Percentiles rank a stretch among this genome's conserved stretches.
Evolutionary conservation across 148 eudicot genomes (phyloP).

Genomic region (Camellia lanceoleosa): DNA sequence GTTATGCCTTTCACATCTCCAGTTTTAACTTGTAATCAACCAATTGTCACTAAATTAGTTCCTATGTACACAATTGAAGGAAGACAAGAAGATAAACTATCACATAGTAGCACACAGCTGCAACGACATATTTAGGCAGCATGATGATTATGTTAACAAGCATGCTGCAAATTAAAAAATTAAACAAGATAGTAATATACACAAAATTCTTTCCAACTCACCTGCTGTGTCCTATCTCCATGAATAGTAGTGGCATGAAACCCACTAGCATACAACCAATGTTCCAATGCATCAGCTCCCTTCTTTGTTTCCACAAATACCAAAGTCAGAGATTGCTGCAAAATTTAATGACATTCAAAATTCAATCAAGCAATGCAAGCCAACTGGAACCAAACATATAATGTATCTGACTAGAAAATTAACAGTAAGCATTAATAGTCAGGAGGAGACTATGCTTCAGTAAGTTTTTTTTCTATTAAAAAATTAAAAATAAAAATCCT

Average conservation of each 20-base stretch:
- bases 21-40: neutral
- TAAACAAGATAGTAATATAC: too few species aligned
- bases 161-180: neutral
- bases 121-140: neutral
- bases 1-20: too few species aligned
- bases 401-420: too few species aligned
- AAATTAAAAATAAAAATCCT: neutral
- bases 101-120: neutral
- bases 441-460: too few species aligned
- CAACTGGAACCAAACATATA: neutral
- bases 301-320: slow-evolving; percentile 86
- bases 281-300: slow-evolving; percentile 76
- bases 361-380: neutral
- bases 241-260: slow-evolving; percentile 88
- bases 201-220: slow-evolving; percentile 15
- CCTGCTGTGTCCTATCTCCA: slow-evolving; percentile 88
- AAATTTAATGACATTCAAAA: neutral
- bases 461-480: too few species aligned
- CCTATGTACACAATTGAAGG: neutral
- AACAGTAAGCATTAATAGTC: neutral
- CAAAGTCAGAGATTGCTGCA: slow-evolving; percentile 73
- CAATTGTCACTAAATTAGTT: neutral
- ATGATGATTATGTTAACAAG: neutral
- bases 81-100: neutral
- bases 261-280: slow-evolving; percentile 62